Evolutionary conservation across 148 eudicot genomes (phyloP).

Genomic region (Rhododendron ovatum): DNA sequence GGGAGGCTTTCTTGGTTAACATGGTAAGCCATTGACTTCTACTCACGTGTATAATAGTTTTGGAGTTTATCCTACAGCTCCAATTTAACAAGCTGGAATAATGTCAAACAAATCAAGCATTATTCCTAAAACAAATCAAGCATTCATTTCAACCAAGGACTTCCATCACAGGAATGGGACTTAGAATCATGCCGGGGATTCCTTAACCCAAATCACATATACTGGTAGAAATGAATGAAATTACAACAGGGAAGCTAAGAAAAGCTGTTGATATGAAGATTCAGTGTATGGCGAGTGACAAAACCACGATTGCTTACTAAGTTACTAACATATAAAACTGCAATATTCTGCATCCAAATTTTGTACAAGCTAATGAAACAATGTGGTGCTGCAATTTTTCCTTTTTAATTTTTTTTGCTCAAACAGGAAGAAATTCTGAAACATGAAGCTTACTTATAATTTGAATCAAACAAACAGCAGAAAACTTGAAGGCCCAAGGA

Average conservation of each 20-base stretch:
- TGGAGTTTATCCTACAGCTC: background rate
- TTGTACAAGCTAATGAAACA: background rate
- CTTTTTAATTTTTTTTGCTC: background rate
- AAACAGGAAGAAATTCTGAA: background rate
- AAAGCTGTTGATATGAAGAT: background rate
- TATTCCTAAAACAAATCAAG: background rate
- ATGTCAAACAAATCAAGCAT: background rate
- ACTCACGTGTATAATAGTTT: background rate
- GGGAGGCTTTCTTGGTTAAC: background rate
- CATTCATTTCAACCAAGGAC: background rate
- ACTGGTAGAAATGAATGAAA: background rate
- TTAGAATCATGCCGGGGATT: background rate
- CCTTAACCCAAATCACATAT: background rate
- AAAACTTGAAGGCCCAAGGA: background rate
- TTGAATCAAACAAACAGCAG: background rate
- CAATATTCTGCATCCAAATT: background rate
- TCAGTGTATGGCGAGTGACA: background rate
- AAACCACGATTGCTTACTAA: background rate
- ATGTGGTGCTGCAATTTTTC: background rate
- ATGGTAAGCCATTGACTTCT: constrained; percentile 4
- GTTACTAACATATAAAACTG: background rate
- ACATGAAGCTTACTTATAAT: background rate
- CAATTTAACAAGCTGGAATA: background rate
- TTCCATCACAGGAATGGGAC: background rate
- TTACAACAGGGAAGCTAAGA: background rate